Evolutionary conservation across 2,329 filamentous ascomycete genomes (phyloP), one percentile per base, ranked within the genome.

Genomic region (Penicillium sp.): DNA sequence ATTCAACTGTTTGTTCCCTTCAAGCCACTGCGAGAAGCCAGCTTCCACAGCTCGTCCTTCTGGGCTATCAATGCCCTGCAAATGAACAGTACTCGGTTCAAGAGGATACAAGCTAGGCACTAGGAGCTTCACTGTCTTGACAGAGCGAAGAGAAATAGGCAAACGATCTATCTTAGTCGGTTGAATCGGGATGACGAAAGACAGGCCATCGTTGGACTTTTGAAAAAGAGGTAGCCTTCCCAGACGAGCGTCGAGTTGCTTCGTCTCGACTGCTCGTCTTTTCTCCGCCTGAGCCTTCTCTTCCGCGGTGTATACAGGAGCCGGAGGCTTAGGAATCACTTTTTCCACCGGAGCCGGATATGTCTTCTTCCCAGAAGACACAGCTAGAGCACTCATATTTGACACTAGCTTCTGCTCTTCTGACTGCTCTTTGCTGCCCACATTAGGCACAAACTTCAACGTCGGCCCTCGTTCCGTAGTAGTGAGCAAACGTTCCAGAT

Each of bases 161-260:
- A 91, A 75, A 38, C 81, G 78, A 7, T 69, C 65, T 45, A 76
- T 75, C 49, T 80, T 79, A 50, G 76, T 77, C 1, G 85, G 83
- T 54, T 87, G 81, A 3, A 93, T 69, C 0, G 86, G 84, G 12
- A 91, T 64, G 2, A 79, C 84, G 64, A 85, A 91, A 15, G 81
- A 77, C 52, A 84, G 74, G 2, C 84, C 85, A 66, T 90, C 85
- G n/a, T n/a, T 28, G 77, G 72, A 83, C 55, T 83, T 85, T 28
- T 81, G 78, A 62, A 85, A 93, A 31, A 80, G 67, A 1, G 81
- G 75, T 43, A 85, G 64, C 56, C 84, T 77, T 13, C 84, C 80
- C 75, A 93, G 82, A 29, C 87, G 80, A 28, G 86, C 78, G 69
- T 90, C 85, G 0, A 91, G 75, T 61, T 89, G 86, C 32, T 82